phyloP scores from a whole-genome alignment of 2,329 filamentous ascomycete genomes.

The Verticillium longisporum region DNA sequence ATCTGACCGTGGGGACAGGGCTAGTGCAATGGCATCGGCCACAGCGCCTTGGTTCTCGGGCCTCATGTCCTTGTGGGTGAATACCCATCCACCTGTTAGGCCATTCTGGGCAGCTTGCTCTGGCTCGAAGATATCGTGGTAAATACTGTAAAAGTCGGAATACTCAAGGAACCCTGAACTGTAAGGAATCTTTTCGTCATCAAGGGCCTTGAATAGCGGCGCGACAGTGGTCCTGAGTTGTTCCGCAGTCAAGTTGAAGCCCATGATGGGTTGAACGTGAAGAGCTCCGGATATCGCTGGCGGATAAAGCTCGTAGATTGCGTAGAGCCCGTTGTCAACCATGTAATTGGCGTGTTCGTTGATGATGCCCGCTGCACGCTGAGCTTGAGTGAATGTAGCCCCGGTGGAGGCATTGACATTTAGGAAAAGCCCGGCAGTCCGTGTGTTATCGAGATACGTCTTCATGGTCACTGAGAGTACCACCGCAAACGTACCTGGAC shows the following conservation, averaged over 20 bases:
- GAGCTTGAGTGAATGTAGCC: constrained; percentile 5
- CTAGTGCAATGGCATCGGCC: constrained; percentile 25
- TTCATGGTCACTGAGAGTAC: constrained; percentile 46
- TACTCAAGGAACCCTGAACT: constrained; percentile 5
- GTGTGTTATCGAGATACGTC: constrained; percentile 37
- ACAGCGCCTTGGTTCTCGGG: constrained; percentile 16
- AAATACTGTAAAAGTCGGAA: constrained; percentile 8
- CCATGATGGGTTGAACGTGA: constrained; percentile 13
- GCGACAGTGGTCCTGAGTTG: constrained; percentile 5
- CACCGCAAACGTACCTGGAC: constrained; percentile 44
- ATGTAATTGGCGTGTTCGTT: constrained; percentile 7
- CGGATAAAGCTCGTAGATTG: constrained; percentile 10
- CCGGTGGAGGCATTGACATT: constrained; percentile 9
- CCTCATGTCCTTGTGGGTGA: constrained; percentile 9
- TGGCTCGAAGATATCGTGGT: constrained; percentile 10
- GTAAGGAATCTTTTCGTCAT: constrained; percentile 7
- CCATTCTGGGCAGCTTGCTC: constrained; percentile 11
- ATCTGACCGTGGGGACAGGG: constrained; percentile 17
- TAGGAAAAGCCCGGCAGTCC: constrained; percentile 27
- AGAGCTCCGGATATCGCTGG: constrained; percentile 4
- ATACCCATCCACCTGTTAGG: constrained; percentile 11
- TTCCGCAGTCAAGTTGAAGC: constrained; percentile 10
- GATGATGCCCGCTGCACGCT: constrained; percentile 7
- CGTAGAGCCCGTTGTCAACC: constrained; percentile 10
- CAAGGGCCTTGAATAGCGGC: constrained; percentile 6